Evolutionary conservation across 2,329 filamentous ascomycete genomes (phyloP).

Genomic region (Pseudodiploospora longispora): DNA sequence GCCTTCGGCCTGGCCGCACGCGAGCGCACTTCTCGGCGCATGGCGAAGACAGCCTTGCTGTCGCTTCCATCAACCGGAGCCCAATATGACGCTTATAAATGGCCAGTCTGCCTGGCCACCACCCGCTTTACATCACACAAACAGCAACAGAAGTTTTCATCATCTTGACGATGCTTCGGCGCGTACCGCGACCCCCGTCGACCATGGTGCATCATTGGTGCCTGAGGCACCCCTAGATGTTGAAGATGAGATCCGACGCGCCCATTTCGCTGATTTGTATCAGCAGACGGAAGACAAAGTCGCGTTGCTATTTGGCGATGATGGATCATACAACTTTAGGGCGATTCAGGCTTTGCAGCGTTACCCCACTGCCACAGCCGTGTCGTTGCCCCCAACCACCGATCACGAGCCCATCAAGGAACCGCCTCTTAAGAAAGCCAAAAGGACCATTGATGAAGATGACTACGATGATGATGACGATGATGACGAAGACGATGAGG

Average conservation of each 20-base stretch:
- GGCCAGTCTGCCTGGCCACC: conserved; percentile 58
- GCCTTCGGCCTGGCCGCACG: conserved; percentile 41
- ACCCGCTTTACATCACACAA: conserved; percentile 41
- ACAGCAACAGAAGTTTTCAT: conserved; percentile 43
- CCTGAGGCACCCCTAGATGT: conserved; percentile 53
- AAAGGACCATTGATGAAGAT: conserved; percentile 73
- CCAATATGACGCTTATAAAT: conserved; percentile 59
- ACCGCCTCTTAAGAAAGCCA: conserved; percentile 63
- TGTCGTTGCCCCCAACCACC: conserved; percentile 45
- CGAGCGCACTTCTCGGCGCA: conserved; percentile 45
- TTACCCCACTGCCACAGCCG: conserved; percentile 28
- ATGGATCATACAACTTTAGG: conserved; percentile 43
- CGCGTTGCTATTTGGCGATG: conserved; percentile 60
- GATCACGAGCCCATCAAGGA: conserved; percentile 52
- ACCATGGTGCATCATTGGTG: conserved; percentile 42
- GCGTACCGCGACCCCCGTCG: conserved; percentile 43
- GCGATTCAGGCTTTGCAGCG: conserved; percentile 47
- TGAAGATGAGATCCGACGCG: conserved; percentile 63
- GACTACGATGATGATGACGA: conserved; percentile 83
- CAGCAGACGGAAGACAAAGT: conserved; percentile 70
- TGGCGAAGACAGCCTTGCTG: conserved; percentile 44
- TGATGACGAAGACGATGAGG: conserved; percentile 59
- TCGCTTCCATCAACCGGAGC: conserved; percentile 41
- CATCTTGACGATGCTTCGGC: conserved; percentile 52
- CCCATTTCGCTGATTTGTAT: conserved; percentile 71